Percentiles rank a stretch among this genome's conserved stretches.
Evolutionary conservation across 371 early-diverging fungal species (phyloP).

Genomic region (Mortierella sp.): DNA sequence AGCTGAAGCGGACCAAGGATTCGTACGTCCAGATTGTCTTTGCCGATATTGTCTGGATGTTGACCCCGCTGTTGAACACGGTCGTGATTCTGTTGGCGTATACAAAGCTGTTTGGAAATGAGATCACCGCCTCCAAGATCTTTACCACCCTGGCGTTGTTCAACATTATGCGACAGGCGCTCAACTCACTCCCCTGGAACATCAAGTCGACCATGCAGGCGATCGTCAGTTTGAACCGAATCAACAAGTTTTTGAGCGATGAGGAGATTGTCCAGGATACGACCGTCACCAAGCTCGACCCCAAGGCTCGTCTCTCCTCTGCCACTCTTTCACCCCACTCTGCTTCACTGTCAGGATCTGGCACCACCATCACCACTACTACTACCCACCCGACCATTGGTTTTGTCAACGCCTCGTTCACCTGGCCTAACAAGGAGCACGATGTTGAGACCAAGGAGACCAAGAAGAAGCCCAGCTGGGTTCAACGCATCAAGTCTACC

Average conservation of each 20-base stretch:
- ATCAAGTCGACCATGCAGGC: conserved; percentile 76
- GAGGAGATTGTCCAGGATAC: conserved; percentile 69
- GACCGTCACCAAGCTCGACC: conserved; percentile 33
- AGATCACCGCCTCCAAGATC: conserved; percentile 71
- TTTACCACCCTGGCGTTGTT: conserved; percentile 77
- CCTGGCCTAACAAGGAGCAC: conserved; percentile 61
- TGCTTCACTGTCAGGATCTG: neutral
- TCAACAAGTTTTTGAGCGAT: conserved; percentile 75
- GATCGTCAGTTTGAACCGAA: conserved; percentile 76
- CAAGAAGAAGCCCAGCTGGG: conserved; percentile 27
- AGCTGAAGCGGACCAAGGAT: conserved; percentile 62
- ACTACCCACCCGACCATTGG: conserved; percentile 56
- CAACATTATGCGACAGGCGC: conserved; percentile 71
- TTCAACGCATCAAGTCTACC: conserved; percentile 40
- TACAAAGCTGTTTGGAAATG: conserved; percentile 60
- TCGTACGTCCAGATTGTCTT: conserved; percentile 44
- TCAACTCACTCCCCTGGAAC: conserved; percentile 79
- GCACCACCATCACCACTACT: neutral
- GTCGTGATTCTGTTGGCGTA: conserved; percentile 67
- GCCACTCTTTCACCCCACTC: conserved; percentile 5
- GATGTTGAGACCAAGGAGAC: conserved; percentile 26
- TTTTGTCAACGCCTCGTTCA: conserved; percentile 65
- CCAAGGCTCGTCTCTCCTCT: conserved; percentile 20
- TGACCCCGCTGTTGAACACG: conserved; percentile 67
- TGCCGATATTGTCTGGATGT: conserved; percentile 56